phyloP scores from a whole-genome alignment of 139 green algal genomes.

The Chlorella vulgaris region DNA sequence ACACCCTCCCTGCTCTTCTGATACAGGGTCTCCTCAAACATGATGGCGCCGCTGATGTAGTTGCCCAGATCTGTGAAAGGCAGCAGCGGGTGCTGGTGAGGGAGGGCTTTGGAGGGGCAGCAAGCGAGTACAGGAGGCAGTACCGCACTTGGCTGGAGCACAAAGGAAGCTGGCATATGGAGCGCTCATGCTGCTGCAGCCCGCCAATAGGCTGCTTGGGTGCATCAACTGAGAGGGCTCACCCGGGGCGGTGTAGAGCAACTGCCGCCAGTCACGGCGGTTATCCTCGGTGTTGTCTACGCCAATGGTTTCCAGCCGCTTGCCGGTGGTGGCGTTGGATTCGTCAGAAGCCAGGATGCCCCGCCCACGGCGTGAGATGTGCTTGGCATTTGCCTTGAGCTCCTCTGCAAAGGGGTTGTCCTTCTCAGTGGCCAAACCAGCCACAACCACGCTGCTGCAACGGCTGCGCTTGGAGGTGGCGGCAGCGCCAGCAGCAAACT shows the following conservation, averaged over 20 bases:
- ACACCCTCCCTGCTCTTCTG: slow-evolving; percentile 60
- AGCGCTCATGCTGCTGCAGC: no score
- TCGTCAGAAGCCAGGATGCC: slow-evolving; percentile 80
- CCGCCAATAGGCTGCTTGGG: no score
- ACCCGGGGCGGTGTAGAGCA: slow-evolving; percentile 77
- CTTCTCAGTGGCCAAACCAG: slow-evolving; percentile 6
- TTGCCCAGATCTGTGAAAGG: slow-evolving; percentile 80
- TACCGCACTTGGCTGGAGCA: no score
- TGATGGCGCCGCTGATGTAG: slow-evolving; percentile 92
- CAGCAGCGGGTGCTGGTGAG: no score
- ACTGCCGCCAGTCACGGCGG: slow-evolving; percentile 78
- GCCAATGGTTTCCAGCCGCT: slow-evolving; percentile 79
- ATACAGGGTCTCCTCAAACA: slow-evolving; percentile 98
- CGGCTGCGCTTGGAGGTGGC: neutral
- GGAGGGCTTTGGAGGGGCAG: no score
- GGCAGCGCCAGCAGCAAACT: neutral
- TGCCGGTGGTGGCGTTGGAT: slow-evolving; percentile 86
- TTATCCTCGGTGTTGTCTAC: slow-evolving; percentile 90
- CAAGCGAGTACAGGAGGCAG: no score
- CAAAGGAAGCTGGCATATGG: no score
- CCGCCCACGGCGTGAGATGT: slow-evolving; percentile 60
- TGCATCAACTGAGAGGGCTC: no score
- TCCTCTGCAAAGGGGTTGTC: slow-evolving; percentile 73
- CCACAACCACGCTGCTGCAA: neutral
- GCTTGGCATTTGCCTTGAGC: slow-evolving; percentile 69